Evolutionary conservation across 1,284 basidiomycete genomes (phyloP), one percentile per base, ranked within the genome.

Genomic region (Boletellus dicymbophilus): DNA sequence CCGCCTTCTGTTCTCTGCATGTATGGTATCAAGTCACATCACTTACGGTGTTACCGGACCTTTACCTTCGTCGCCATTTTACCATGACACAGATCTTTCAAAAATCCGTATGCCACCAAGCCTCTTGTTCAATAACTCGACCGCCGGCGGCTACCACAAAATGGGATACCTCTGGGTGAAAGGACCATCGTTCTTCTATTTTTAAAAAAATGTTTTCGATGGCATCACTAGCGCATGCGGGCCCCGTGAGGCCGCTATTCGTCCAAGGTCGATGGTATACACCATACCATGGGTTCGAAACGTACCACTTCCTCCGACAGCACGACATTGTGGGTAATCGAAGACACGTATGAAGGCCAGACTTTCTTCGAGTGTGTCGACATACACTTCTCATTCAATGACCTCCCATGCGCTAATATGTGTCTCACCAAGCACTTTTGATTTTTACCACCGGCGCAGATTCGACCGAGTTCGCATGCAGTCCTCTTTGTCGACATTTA

Each of bases 401-500:
- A n/a, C n/a, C 13, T 8, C 15, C 44, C 39, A 20, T 18, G 13
- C 46, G 37, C 53, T 67, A 36, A 69, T 30, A 18, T 12, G 21
- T 20, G 20, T 37, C 22, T 23, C 34, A 30, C 51, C 30, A 58
- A 87, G 85, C 48, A 70, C 71, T 26, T 88, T 79, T 55, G 57
- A 69, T 28, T 89, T 88, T 65, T 88, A 78, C n/a, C 61, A 80
- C 71, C 8, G 79, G 71, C 26, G 18, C 58, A 5, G 86, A 89
- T 68, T 87, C 86, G 37, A 89, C 86, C 27, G 73, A 84, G 84
- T 53, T 52, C 36, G 50, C 31, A 8, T 34, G 11, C 27, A 49
- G 25, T 40, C 18, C 40, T 30, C 31, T 52, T 44, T 37, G 37
- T 41, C 38, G 21, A 39, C n/a, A n/a, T n/a, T n/a, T n/a, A n/a